Base-by-base conservation (phyloP, 805 yeast species). In the Yamadazyma phyllophila region DNA sequence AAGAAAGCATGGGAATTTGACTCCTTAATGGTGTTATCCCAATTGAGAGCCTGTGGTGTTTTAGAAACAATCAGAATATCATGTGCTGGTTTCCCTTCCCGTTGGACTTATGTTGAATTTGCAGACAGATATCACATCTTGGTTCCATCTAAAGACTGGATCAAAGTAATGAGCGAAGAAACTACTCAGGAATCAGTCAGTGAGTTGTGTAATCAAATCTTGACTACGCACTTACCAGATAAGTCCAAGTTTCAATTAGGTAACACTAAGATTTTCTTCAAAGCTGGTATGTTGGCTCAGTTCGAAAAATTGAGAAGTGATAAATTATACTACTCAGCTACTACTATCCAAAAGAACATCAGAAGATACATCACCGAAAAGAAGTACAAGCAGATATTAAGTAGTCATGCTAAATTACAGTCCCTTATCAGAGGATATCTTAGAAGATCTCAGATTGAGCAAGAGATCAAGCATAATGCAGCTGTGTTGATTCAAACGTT, bases 21-120 rank as follows among this genome's bases (percentile, higher is more conserved):
- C 60, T 89, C 96, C 12, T 77, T 90, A 36, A 91, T 92, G 97
- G 98, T 92, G 11, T 75, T 94, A 49, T 85, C 96, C 5, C 99
- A 92, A 67, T 76, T 92, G 51, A 81, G 99, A 63, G 99, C 99
- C 5, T 92, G 99, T 75, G 99, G 99, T 85, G 98, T 92, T 39
- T 74, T 92, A 55, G 99, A 94, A 64, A 94, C 99, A 1, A 92
- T 92, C 61, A 76, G 96, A 59, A 92, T 92, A 39, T 91, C 97
- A 1, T 91, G 97, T 70, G 97, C 96, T 41, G 99, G 99, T 34
- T 92, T 91, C 77, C 99, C 99, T 13, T 85, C 97, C 0, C 78
- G 97, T 62, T 89, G 97, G 90, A 81, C 96, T 2, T 94, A 89
- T 61, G 90, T 84, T 43, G 98, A 94, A 61, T 92, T 92, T 72